These are phyloP conservation scores for Multifurca ochricompacta DNA, from an alignment of 768 basidiomycete genomes.

Conservation along the genomic window DNA sequence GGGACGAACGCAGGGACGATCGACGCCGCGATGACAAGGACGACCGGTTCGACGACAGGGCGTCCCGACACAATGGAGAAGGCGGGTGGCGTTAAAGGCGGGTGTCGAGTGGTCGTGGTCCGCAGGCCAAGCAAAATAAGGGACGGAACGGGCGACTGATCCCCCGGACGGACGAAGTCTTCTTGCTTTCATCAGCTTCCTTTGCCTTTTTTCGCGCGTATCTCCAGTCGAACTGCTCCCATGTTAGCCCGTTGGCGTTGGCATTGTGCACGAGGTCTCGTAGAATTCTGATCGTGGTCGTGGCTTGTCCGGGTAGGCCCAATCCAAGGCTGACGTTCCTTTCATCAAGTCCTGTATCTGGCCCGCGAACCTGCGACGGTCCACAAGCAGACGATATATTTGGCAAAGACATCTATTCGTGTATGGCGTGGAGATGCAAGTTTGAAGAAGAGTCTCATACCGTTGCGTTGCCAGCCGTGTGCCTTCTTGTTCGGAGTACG, in stretches of 20 bases:
- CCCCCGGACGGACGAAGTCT: slow-evolving; percentile 19
- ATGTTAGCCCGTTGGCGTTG: slow-evolving; percentile 22
- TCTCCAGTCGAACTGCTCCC: slow-evolving; percentile 21
- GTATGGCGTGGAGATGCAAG: slow-evolving; percentile 5
- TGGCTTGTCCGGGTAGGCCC: slow-evolving; percentile 19
- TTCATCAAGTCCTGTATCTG: slow-evolving; percentile 11
- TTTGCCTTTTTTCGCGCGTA: slow-evolving; percentile 19
- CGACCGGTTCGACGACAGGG: slow-evolving; percentile 69
- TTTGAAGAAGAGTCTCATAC: not conserved
- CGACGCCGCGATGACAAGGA: slow-evolving; percentile 80
- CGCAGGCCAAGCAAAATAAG: slow-evolving; percentile 15
- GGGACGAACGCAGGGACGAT: slow-evolving; percentile 71
- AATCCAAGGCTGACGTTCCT: slow-evolving; percentile 16
- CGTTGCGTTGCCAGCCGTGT: slow-evolving; percentile 1
- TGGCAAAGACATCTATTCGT: slow-evolving; percentile 5
- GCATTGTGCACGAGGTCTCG: slow-evolving; percentile 21
- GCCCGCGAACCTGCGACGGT: slow-evolving; percentile 4
- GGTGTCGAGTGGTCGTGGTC: slow-evolving; percentile 21
- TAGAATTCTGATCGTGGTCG: slow-evolving; percentile 22
- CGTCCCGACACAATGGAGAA: slow-evolving; percentile 70
- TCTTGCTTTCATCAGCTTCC: slow-evolving; percentile 22
- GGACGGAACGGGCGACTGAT: slow-evolving; percentile 20
- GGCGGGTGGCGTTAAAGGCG: slow-evolving; percentile 64
- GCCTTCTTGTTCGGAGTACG: slow-evolving; percentile 9
- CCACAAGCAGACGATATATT: not conserved